Conservation (phyloP, 371 early-diverging fungal species). For the Batrachochytrium dendrobatidis region DNA sequence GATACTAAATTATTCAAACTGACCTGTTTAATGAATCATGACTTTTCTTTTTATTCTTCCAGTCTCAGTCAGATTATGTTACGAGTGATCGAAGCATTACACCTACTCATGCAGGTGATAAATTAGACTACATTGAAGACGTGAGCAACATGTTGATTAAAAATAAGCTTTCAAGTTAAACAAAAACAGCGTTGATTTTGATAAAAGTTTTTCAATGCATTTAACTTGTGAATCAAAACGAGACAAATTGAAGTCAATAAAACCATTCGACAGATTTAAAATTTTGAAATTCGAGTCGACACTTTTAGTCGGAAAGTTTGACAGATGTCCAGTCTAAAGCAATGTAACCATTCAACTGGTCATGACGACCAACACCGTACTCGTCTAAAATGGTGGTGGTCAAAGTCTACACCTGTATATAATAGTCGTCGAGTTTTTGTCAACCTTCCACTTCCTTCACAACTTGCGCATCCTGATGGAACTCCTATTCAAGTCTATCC, state of each 20-base stretch:
- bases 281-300: neutral
- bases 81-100: conserved; percentile 4
- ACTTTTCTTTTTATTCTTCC: too few relatives aligned
- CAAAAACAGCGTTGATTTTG: too few relatives aligned
- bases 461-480: conserved; percentile 2
- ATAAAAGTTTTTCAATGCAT: too few relatives aligned
- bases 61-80: neutral
- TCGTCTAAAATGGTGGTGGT: neutral
- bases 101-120: neutral
- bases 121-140: neutral
- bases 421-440: conserved; percentile 17
- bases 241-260: neutral
- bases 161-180: too few relatives aligned
- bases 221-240: neutral
- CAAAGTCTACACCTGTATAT: too few relatives aligned
- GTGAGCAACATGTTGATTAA: neutral
- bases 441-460: conserved; percentile 11
- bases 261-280: neutral
- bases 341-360: neutral
- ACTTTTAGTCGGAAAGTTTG: neutral
- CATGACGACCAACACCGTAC: neutral
- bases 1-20: too few relatives aligned
- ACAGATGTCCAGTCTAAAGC: neutral
- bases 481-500: conserved; percentile 10
- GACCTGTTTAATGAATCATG: too few relatives aligned